A percentile compares a stretch with the other conserved stretches of the same genome.
These are phyloP conservation scores for Chamaenerion angustifolium DNA, from an alignment of 345 rosid species.

Conservation along the genomic window DNA sequence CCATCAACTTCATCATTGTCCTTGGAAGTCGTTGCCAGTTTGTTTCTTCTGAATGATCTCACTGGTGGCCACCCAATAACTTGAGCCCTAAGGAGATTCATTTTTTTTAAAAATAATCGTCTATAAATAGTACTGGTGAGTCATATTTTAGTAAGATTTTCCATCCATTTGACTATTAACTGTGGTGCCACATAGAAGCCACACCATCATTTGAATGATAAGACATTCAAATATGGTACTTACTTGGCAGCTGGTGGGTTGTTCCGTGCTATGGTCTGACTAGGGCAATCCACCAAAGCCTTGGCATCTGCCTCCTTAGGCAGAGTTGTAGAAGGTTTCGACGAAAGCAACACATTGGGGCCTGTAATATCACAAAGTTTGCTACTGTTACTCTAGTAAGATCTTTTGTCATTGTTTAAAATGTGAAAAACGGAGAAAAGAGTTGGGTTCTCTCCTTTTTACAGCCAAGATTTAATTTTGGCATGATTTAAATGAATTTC, in stretches of 20 bases:
- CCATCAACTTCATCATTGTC: slow-evolving; percentile 84
- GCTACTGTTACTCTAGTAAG: too few relatives aligned
- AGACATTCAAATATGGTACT: slow-evolving; percentile 14
- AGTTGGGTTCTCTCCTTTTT: too few relatives aligned
- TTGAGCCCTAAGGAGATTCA: slow-evolving; percentile 39
- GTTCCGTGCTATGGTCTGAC: slow-evolving; percentile 28
- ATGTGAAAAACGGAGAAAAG: too few relatives aligned
- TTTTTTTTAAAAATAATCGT: too few relatives aligned
- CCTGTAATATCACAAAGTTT: too few relatives aligned
- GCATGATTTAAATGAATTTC: too few relatives aligned
- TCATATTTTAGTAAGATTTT: too few relatives aligned
- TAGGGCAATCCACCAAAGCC: slow-evolving; percentile 17
- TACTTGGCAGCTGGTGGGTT: slow-evolving; percentile 70
- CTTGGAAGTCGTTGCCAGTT: slow-evolving; percentile 56
- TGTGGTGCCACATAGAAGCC: background rate
- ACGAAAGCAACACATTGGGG: background rate
- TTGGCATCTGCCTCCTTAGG: slow-evolving; percentile 34
- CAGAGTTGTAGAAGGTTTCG: slow-evolving; percentile 22
- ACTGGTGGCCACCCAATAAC: slow-evolving; percentile 98
- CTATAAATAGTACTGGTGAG: background rate
- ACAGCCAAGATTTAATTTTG: too few relatives aligned
- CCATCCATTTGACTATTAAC: too few relatives aligned
- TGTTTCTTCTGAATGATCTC: slow-evolving; percentile 65
- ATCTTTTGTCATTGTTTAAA: too few relatives aligned
- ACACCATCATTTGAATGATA: background rate